phyloP scores from a whole-genome alignment of 2,329 filamentous ascomycete genomes.

The Parascedosporium putredinis region DNA sequence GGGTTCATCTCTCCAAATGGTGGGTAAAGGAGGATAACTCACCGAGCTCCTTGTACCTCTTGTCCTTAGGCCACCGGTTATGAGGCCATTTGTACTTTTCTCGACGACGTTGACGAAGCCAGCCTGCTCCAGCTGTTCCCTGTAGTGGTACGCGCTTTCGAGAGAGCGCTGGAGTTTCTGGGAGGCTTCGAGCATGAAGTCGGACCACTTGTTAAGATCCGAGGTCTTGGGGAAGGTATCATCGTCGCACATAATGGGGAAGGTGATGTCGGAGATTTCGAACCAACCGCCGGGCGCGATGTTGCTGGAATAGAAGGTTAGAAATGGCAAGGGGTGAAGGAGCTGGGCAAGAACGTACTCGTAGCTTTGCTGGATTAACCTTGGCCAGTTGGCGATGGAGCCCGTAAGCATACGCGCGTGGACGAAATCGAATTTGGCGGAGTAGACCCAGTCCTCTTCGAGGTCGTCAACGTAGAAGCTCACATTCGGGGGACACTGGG shows the following conservation, averaged over 20 bases:
- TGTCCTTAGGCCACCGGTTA: conserved; percentile 40
- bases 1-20: background rate
- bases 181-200: conserved; percentile 20
- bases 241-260: conserved; percentile 22
- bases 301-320: background rate
- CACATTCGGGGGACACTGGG: conserved; percentile 37
- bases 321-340: too few relatives aligned
- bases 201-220: conserved; percentile 18
- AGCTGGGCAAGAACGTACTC: conserved; percentile 11
- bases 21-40: conserved; percentile 2
- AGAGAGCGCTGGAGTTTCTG: conserved; percentile 19
- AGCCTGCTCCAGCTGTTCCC: conserved; percentile 32
- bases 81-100: conserved; percentile 40
- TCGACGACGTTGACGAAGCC: conserved; percentile 45
- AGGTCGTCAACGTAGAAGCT: conserved; percentile 35
- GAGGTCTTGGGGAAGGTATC: conserved; percentile 19
- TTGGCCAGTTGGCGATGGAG: conserved; percentile 19
- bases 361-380: conserved; percentile 25
- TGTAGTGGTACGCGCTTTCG: conserved; percentile 19
- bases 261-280: conserved; percentile 21
- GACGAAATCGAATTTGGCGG: conserved; percentile 29
- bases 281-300: conserved; percentile 24
- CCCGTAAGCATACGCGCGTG: conserved; percentile 23
- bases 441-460: conserved; percentile 28
- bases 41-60: conserved; percentile 41